These are phyloP conservation scores for Conticribra weissflogii DNA, from an alignment of 108 stramenopile species.

Conservation along the genomic window DNA sequence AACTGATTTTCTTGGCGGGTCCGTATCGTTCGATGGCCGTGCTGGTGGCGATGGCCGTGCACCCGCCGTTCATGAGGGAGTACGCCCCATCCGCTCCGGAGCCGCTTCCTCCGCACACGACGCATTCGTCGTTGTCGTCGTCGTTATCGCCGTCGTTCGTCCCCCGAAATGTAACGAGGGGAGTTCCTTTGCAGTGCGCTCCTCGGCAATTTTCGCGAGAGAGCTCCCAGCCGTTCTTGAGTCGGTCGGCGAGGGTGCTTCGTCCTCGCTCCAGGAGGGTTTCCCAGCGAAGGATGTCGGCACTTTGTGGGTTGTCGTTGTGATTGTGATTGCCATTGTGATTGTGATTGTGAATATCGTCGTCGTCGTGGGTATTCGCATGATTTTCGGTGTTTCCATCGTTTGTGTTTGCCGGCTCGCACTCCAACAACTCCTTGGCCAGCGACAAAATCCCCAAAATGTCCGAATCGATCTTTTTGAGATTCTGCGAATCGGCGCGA, in stretches of 20 bases:
- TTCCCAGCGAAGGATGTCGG: too few relatives aligned
- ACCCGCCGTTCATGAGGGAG: too few relatives aligned
- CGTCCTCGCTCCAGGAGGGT: conserved; percentile 9
- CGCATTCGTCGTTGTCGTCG: conserved; percentile 7
- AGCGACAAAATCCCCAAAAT: not conserved
- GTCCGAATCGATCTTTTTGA: not conserved
- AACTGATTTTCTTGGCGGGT: too few relatives aligned
- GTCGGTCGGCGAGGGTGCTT: conserved; percentile 14
- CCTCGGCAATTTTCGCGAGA: conserved; percentile 22
- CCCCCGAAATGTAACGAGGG: conserved; percentile 5
- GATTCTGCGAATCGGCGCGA: not conserved
- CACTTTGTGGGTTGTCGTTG: not conserved
- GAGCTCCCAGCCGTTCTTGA: conserved; percentile 23
- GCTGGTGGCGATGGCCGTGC: too few relatives aligned
- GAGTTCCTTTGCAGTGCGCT: conserved; percentile 25
- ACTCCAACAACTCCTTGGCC: not conserved
- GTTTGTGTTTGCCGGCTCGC: not conserved
- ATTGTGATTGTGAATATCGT: too few relatives aligned
- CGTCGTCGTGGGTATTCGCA: not conserved
- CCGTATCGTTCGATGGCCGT: too few relatives aligned
- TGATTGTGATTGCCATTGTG: not conserved
- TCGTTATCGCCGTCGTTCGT: too few relatives aligned
- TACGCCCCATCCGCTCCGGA: conserved; percentile 26
- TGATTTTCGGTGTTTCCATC: not conserved
- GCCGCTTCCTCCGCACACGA: conserved; percentile 26